A percentile compares a stretch with the other conserved stretches of the same genome.
phyloP scores from a whole-genome alignment of 768 basidiomycete genomes.

The Hypsizygus marmoreus region DNA sequence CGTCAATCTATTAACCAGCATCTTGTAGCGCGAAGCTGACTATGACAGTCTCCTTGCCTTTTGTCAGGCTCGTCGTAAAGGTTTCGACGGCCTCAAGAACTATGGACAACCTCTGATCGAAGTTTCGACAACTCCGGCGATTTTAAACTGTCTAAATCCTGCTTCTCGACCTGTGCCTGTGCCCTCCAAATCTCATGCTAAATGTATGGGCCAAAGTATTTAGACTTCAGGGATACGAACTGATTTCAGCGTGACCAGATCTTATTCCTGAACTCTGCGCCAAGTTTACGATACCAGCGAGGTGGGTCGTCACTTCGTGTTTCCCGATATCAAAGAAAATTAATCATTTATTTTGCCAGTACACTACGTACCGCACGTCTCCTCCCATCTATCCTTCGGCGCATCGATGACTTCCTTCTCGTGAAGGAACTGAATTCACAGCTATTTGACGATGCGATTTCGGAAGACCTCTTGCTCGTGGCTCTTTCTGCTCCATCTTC shows the following conservation, averaged over 20 bases:
- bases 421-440: conserved; percentile 77
- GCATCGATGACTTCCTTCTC: conserved; percentile 74
- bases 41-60: conserved; percentile 67
- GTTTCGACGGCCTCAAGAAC: conserved; percentile 62
- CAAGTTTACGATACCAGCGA: conserved; percentile 72
- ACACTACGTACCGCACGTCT: conserved; percentile 67
- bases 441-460: conserved; percentile 63
- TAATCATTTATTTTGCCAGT: conserved; percentile 37
- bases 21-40: conserved; percentile 56
- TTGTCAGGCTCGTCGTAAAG: conserved; percentile 61
- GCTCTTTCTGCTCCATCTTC: conserved; percentile 75
- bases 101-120: conserved; percentile 74
- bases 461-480: conserved; percentile 58
- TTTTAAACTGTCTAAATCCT: conserved; percentile 64
- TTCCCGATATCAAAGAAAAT: background rate
- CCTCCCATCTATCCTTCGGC: conserved; percentile 71
- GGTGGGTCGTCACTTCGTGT: conserved; percentile 40
- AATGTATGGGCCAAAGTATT: conserved; percentile 46
- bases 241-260: conserved; percentile 46
- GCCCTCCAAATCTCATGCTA: conserved; percentile 45
- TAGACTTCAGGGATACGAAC: background rate
- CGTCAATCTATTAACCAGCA: conserved; percentile 9
- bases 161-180: conserved; percentile 40
- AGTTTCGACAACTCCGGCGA: conserved; percentile 51
- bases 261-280: conserved; percentile 83